Conservation (phyloP, 202 grass and related monocot genomes). For the Brachypodium distachyon region DNA sequence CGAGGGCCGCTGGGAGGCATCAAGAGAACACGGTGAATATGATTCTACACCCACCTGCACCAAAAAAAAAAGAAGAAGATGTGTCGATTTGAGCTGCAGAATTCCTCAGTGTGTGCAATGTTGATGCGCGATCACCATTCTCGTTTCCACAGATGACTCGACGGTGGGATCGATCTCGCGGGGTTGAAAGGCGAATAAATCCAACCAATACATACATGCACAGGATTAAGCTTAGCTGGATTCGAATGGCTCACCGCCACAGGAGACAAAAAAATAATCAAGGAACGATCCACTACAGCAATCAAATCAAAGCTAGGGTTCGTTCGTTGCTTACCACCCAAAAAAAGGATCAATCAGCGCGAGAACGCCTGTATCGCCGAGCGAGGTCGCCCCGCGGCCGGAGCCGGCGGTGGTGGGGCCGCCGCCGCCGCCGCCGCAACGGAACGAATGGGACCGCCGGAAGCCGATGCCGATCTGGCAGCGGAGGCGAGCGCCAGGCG, state of each 20-base stretch:
- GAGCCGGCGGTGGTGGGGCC: neutral
- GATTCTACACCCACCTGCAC: neutral
- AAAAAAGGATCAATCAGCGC: neutral
- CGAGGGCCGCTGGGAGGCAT: neutral
- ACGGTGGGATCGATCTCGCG: neutral
- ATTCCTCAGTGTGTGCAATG: neutral
- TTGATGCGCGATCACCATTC: neutral
- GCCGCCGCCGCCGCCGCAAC: neutral
- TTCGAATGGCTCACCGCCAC: neutral
- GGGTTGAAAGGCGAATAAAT: neutral
- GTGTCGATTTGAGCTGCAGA: neutral
- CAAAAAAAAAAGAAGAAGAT: neutral
- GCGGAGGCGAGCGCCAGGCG: neutral
- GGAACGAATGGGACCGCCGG: neutral
- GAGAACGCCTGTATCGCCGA: neutral
- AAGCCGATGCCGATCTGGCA: neutral
- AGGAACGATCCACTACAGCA: neutral
- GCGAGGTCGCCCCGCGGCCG: neutral
- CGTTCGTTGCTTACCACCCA: slow-evolving; percentile 15
- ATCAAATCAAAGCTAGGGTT: slow-evolving; percentile 22
- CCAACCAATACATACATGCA: neutral
- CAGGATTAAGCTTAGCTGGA: neutral
- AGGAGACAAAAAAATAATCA: neutral
- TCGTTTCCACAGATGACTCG: neutral
- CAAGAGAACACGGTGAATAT: neutral